Evolutionary conservation across 129 eudicot genomes (phyloP).

Genomic region (Helichrysum umbraculigerum): DNA sequence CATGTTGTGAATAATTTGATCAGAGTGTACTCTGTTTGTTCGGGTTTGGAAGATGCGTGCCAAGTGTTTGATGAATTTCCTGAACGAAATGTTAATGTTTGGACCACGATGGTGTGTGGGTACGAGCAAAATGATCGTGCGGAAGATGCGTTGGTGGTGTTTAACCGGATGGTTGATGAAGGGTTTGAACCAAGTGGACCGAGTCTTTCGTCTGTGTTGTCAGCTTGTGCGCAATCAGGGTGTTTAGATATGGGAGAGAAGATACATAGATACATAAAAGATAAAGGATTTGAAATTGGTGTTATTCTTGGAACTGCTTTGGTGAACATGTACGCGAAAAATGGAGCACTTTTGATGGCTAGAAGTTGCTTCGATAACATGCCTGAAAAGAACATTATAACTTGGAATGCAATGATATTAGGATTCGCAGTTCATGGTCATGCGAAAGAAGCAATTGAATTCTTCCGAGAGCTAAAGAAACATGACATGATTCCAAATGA

Average conservation of each 20-base stretch:
- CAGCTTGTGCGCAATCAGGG: constrained; percentile 82
- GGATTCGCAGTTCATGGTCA: constrained; percentile 82
- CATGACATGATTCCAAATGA: constrained; percentile 45
- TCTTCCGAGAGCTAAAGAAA: constrained; percentile 42
- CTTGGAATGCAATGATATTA: constrained; percentile 84
- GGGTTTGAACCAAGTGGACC: constrained; percentile 67
- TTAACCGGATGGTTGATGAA: constrained; percentile 46
- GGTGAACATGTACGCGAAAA: constrained; percentile 85
- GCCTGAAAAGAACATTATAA: constrained; percentile 52
- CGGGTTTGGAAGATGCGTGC: constrained; percentile 51
- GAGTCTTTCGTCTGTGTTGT: constrained; percentile 66
- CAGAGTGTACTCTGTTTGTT: constrained; percentile 50
- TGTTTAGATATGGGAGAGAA: constrained; percentile 66
- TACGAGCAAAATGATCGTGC: constrained; percentile 57
- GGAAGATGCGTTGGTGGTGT: constrained; percentile 51
- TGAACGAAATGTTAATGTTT: constrained; percentile 54
- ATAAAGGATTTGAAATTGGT: constrained; percentile 44
- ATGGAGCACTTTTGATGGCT: constrained; percentile 63
- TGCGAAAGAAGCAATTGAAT: constrained; percentile 57
- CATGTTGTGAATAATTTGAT: constrained; percentile 70
- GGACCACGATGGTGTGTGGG: constrained; percentile 89
- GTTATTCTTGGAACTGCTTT: constrained; percentile 83
- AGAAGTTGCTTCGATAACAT: constrained; percentile 46
- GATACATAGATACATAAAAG: constrained; percentile 55
- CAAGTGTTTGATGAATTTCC: constrained; percentile 59